These are phyloP conservation scores for Salicornia ramosissima DNA, from an alignment of 148 eudicot species.

Conservation along the genomic window DNA sequence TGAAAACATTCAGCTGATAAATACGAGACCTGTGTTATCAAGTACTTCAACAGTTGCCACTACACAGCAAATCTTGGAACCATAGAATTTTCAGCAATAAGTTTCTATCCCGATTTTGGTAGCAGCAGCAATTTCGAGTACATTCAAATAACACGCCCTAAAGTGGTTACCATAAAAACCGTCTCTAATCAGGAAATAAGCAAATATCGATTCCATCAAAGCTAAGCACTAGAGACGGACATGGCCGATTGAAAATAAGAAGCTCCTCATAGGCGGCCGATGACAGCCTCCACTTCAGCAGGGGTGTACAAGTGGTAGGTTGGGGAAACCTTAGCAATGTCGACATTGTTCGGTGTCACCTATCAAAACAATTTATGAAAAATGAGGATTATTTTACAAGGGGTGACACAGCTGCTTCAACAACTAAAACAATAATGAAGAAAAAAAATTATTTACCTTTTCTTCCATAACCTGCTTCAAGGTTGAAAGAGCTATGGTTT, in stretches of 20 bases:
- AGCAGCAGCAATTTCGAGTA: neutral
- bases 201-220: neutral
- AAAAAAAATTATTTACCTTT: conserved; percentile 44
- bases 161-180: neutral
- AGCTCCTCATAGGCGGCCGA: conserved; percentile 60
- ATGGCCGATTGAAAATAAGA: neutral
- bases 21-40: too few species aligned
- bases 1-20: too few species aligned
- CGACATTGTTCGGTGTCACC: conserved; percentile 98
- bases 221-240: neutral
- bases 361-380: conserved; percentile 24
- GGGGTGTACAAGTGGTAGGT: conserved; percentile 89
- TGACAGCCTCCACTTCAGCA: conserved; percentile 87
- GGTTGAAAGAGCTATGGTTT: conserved; percentile 90
- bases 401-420: neutral
- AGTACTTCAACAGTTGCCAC: too few species aligned
- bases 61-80: neutral
- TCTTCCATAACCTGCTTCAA: conserved; percentile 99
- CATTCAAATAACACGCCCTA: neutral
- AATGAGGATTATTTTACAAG: neutral
- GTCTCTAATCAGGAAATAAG: neutral
- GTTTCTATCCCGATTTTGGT: neutral
- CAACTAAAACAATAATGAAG: neutral
- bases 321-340: conserved; percentile 93
- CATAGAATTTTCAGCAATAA: neutral